Evolutionary conservation across 2,329 filamentous ascomycete genomes (phyloP).

Genomic region (Calonectria hawksworthii): DNA sequence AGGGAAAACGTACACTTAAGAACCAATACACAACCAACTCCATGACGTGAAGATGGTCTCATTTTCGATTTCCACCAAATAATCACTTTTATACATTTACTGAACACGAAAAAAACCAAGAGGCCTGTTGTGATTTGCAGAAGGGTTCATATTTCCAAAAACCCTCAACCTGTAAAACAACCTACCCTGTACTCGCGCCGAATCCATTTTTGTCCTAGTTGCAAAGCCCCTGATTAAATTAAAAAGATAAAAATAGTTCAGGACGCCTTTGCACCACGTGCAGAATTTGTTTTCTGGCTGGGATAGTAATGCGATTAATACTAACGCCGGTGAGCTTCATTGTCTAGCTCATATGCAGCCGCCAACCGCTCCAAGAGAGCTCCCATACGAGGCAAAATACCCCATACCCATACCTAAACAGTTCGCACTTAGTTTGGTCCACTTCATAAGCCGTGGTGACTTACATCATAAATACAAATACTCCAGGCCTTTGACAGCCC

Average conservation of each 20-base stretch:
- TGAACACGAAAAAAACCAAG: too few relatives aligned
- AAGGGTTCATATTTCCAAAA: too few relatives aligned
- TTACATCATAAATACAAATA: not conserved
- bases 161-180: too few relatives aligned
- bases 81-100: too few relatives aligned
- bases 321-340: not conserved
- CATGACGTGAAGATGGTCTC: too few relatives aligned
- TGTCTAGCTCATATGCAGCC: not conserved
- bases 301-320: not conserved
- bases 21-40: too few relatives aligned
- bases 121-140: too few relatives aligned
- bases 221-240: not conserved
- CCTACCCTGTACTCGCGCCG: too few relatives aligned
- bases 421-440: too few relatives aligned
- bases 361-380: not conserved
- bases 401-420: slow-evolving; percentile 1
- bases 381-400: not conserved
- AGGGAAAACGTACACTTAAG: too few relatives aligned
- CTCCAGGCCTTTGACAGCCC: not conserved
- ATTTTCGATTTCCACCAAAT: too few relatives aligned
- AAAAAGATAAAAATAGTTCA: not conserved
- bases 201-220: too few relatives aligned
- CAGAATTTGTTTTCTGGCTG: not conserved
- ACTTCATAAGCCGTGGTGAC: not conserved
- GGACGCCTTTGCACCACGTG: not conserved